phyloP scores from a whole-genome alignment of 208 protist genomes.

The Chromosphaera perkinsii region DNA sequence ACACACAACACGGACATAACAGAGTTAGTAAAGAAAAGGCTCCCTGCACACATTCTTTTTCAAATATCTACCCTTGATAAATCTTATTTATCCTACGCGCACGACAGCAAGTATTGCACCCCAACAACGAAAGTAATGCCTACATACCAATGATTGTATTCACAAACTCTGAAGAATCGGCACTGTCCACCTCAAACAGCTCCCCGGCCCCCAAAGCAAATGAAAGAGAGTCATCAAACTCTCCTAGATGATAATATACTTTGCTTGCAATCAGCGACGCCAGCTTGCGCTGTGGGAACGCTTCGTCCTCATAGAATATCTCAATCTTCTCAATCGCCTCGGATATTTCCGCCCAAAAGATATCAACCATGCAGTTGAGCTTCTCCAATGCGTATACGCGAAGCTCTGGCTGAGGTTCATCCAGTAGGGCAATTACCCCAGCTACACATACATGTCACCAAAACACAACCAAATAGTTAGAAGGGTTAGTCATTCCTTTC shows the following conservation, averaged over 20 bases:
- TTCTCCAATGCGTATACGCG: slow-evolving; percentile 54
- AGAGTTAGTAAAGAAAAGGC: too few species aligned
- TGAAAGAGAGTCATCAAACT: slow-evolving; percentile 82
- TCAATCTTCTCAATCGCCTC: slow-evolving; percentile 53
- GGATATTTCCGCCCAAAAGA: slow-evolving; percentile 74
- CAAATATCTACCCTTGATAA: too few species aligned
- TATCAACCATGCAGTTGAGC: slow-evolving; percentile 60
- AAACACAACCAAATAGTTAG: too few species aligned
- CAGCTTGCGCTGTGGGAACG: slow-evolving; percentile 53
- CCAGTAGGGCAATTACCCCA: slow-evolving; percentile 45
- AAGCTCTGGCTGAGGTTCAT: slow-evolving; percentile 58
- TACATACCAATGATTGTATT: too few species aligned
- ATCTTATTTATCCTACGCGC: too few species aligned
- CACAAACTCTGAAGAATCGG: too few species aligned
- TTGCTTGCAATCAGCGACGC: slow-evolving; percentile 19
- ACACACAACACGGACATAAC: too few species aligned
- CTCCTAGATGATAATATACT: slow-evolving; percentile 91
- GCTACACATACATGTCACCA: too few species aligned
- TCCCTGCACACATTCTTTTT: too few species aligned
- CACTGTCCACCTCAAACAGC: slow-evolving; percentile 81
- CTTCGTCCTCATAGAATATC: slow-evolving; percentile 58
- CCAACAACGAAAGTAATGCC: too few species aligned
- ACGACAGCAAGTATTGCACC: too few species aligned
- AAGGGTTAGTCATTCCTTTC: too few species aligned
- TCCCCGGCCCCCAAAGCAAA: slow-evolving; percentile 86